These are phyloP conservation scores for Kurtzmaniella quercitrusa DNA, from an alignment of 1,139 yeast genomes.

Conservation along the genomic window DNA sequence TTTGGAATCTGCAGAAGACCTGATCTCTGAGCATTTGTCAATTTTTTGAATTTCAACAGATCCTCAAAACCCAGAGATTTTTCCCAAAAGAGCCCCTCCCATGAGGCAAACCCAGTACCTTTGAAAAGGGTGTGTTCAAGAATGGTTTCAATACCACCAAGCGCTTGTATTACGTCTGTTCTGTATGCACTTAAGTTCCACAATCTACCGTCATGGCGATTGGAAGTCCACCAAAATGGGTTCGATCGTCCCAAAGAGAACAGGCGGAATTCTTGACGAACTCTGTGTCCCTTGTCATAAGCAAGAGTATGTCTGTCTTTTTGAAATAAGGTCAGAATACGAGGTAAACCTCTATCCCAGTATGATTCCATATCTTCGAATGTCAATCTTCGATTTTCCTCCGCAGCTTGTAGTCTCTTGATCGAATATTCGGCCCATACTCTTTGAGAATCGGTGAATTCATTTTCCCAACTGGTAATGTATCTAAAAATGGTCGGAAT, in stretches of 20 bases:
- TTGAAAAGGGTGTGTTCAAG: constrained; percentile 91
- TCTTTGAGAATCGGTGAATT: constrained; percentile 86
- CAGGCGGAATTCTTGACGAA: constrained; percentile 75
- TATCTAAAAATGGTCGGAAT: constrained; percentile 94
- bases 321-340: constrained; percentile 92
- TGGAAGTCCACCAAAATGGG: constrained; percentile 97
- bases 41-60: constrained; percentile 86
- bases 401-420: constrained; percentile 82
- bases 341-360: constrained; percentile 96
- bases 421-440: constrained; percentile 98
- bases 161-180: constrained; percentile 93
- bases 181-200: constrained; percentile 94
- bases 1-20: constrained; percentile 98
- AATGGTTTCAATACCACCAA: constrained; percentile 96
- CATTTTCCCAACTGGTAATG: constrained; percentile 95
- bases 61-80: constrained; percentile 96
- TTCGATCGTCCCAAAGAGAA: constrained; percentile 67
- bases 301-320: constrained; percentile 94
- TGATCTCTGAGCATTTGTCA: constrained; percentile 96
- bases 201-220: constrained; percentile 90
- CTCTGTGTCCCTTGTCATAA: constrained; percentile 90
- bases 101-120: constrained; percentile 95
- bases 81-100: constrained; percentile 99
- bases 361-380: constrained; percentile 90
- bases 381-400: constrained; percentile 80